phyloP scores from a whole-genome alignment of 208 protist genomes.

The Borovskyia barvae region DNA sequence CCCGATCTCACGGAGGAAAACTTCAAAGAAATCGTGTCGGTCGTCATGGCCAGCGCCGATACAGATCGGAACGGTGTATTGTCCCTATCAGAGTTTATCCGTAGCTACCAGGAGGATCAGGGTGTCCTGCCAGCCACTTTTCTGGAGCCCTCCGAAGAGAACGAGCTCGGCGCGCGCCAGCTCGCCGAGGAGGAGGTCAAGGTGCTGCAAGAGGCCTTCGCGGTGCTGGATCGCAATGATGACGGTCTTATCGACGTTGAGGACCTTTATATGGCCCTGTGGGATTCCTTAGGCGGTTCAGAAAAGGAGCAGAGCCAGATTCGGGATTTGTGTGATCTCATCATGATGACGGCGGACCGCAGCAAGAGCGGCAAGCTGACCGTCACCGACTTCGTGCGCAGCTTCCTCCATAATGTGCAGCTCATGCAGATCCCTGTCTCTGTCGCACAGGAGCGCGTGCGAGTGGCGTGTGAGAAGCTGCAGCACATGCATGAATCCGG shows the following conservation, averaged over 20 bases:
- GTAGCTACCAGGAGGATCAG: conserved; percentile 86
- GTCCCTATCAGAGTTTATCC: conserved; percentile 83
- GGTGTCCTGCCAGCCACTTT: conserved; percentile 82
- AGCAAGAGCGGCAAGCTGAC: conserved; percentile 42
- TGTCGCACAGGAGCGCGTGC: conserved; percentile 56
- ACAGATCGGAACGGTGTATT: conserved; percentile 62
- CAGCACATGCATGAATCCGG: conserved; percentile 59
- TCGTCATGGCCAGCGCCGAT: conserved; percentile 78
- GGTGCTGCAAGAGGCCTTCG: conserved; percentile 68
- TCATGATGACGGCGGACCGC: conserved; percentile 72
- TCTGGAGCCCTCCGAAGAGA: conserved; percentile 28
- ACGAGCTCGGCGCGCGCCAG: conserved; percentile 23
- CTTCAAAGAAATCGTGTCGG: conserved; percentile 69
- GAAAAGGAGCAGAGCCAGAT: conserved; percentile 60
- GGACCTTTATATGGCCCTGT: conserved; percentile 68
- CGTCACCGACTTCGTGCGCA: conserved; percentile 57
- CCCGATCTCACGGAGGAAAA: conserved; percentile 63
- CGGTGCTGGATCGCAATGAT: conserved; percentile 68
- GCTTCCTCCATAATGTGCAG: conserved; percentile 58
- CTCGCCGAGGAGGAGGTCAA: conserved; percentile 60
- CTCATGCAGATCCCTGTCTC: conserved; percentile 54
- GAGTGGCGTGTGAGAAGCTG: conserved; percentile 44
- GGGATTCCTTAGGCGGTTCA: conserved; percentile 43
- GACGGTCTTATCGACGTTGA: conserved; percentile 68
- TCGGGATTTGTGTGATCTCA: conserved; percentile 69